Conservation (phyloP, 2,329 filamentous ascomycete genomes). For the Ophiosphaerella narmari region DNA sequence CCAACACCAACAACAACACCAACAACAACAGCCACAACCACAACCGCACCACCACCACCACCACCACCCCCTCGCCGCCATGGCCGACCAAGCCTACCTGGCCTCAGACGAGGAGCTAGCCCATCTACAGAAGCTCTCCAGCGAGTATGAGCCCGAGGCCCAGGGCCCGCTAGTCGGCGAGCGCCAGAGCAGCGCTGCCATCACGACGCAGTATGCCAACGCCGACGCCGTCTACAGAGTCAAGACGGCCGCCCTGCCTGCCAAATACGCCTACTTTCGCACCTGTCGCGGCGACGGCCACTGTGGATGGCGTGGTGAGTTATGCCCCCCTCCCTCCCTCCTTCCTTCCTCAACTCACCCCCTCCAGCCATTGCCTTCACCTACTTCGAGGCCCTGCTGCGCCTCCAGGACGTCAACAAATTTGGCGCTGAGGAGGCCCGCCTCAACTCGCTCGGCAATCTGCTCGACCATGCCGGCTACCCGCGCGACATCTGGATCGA, state of each 20-base stretch:
- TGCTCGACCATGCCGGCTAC: slow-evolving; percentile 72
- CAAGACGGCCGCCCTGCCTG: slow-evolving; percentile 83
- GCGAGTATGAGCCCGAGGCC: slow-evolving; percentile 62
- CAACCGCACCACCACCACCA: no score
- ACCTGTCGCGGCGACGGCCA: slow-evolving; percentile 90
- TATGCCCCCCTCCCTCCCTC: slow-evolving; percentile 5
- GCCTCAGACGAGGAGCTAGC: slow-evolving; percentile 61
- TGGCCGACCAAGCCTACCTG: slow-evolving; percentile 45
- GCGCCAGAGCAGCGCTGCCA: slow-evolving; percentile 74
- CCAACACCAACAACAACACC: slow-evolving; percentile 36
- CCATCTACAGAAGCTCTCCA: slow-evolving; percentile 65
- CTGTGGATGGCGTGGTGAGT: slow-evolving; percentile 95
- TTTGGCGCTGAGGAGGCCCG: slow-evolving; percentile 74
- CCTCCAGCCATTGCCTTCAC: slow-evolving; percentile 81
- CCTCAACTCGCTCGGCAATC: slow-evolving; percentile 70
- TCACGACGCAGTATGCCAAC: slow-evolving; percentile 84
- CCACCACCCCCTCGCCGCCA: slow-evolving; percentile 23
- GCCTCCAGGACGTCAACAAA: slow-evolving; percentile 65
- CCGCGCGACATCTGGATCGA: slow-evolving; percentile 75
- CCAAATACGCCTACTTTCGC: slow-evolving; percentile 85
- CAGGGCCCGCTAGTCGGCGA: slow-evolving; percentile 84
- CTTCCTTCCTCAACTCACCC: slow-evolving; percentile 33
- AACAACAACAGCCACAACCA: slow-evolving; percentile 23
- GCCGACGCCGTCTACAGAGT: slow-evolving; percentile 83
- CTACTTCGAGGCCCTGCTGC: slow-evolving; percentile 86